Conservation (phyloP, 148 eudicot species). For the Selenicereus undatus region DNA sequence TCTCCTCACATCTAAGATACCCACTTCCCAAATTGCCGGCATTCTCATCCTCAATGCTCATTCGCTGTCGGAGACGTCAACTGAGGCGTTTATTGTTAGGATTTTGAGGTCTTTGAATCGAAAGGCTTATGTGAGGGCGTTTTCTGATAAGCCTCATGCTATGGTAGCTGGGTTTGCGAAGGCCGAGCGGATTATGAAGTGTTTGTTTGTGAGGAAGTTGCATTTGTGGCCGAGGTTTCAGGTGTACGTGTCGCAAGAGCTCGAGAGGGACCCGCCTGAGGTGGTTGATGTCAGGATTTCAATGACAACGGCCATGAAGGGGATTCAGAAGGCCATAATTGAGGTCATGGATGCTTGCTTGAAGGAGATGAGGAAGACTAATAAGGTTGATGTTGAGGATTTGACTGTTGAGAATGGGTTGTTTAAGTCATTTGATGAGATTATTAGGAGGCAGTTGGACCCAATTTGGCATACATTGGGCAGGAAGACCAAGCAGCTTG, state of each 20-base stretch:
- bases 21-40: constrained; percentile 57
- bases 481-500: constrained; percentile 96
- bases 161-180: constrained; percentile 93
- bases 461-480: constrained; percentile 99
- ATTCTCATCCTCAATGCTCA: constrained; percentile 71
- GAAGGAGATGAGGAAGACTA: constrained; percentile 98
- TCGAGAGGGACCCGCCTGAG: constrained; percentile 84
- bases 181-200: constrained; percentile 72
- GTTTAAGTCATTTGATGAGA: constrained; percentile 98
- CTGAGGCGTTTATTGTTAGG: constrained; percentile 85
- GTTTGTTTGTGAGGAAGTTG: constrained; percentile 65
- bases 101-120: constrained; percentile 54
- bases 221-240: constrained; percentile 94
- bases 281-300: constrained; percentile 89
- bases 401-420: constrained; percentile 91
- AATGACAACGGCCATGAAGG: constrained; percentile 71
- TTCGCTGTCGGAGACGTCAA: constrained; percentile 62
- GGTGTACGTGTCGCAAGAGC: constrained; percentile 79
- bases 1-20: constrained; percentile 59
- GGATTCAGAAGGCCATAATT: constrained; percentile 86
- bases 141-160: constrained; percentile 71
- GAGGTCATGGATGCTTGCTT: constrained; percentile 98
- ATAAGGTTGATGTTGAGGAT: constrained; percentile 98
- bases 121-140: constrained; percentile 60
- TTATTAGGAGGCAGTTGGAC: constrained; percentile 87